These are phyloP conservation scores for Botrytis tulipae DNA, from an alignment of 2,329 filamentous ascomycete genomes.

Conservation along the genomic window DNA sequence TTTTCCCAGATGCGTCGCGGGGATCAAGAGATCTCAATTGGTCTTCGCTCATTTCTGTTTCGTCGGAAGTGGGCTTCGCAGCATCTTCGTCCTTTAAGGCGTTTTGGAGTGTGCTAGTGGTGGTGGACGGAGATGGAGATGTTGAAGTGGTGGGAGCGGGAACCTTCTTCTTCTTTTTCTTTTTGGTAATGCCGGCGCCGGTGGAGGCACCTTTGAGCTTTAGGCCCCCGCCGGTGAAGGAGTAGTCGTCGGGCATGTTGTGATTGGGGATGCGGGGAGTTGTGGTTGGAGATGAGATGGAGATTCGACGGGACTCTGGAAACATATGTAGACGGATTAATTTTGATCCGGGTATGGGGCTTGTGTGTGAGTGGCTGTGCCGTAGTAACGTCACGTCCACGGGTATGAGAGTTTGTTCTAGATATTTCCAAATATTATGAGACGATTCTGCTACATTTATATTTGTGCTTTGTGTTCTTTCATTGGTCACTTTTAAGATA, in stretches of 20 bases:
- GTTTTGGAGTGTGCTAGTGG: constrained; percentile 48
- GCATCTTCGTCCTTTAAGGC: constrained; percentile 34
- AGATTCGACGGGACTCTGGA: not conserved
- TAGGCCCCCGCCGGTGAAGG: constrained; percentile 66
- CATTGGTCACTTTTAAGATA: not conserved
- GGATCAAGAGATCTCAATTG: constrained; percentile 36
- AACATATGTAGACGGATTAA: not conserved
- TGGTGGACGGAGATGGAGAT: not conserved
- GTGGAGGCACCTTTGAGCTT: constrained; percentile 78
- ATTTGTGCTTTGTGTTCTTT: not conserved
- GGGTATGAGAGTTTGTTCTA: not conserved
- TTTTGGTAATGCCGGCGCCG: constrained; percentile 63
- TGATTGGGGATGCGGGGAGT: not conserved
- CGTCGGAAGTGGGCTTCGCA: constrained; percentile 20
- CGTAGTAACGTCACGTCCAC: not conserved
- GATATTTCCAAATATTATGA: not conserved
- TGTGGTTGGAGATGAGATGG: not conserved
- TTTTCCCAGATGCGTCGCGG: constrained; percentile 56
- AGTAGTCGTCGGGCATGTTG: constrained; percentile 76
- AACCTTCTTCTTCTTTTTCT: constrained; percentile 48
- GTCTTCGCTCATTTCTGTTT: constrained; percentile 25
- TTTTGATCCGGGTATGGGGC: not conserved
- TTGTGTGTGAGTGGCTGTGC: not conserved
- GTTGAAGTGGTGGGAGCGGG: constrained; percentile 27
- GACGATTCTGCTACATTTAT: not conserved